A percentile compares a stretch with the other conserved stretches of the same genome.
phyloP scores from a whole-genome alignment of 2,329 filamentous ascomycete genomes.

The Hymenoscyphus fraxineus region DNA sequence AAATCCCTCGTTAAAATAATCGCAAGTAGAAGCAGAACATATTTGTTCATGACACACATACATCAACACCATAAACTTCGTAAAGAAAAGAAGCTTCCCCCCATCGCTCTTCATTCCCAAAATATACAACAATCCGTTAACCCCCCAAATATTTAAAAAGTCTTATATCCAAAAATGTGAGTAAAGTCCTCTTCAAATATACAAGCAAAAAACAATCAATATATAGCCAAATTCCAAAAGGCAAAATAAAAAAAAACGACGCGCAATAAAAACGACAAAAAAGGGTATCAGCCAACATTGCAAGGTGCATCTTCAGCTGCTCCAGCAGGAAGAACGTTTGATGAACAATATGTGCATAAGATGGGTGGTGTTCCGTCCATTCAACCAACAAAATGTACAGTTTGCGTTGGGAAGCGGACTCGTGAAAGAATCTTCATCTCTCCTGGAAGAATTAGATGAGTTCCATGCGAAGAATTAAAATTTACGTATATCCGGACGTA shows the following conservation, averaged over 20 bases:
- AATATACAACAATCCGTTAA: background rate
- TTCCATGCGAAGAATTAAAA: slow-evolving; percentile 9
- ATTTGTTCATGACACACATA: slow-evolving; percentile 6
- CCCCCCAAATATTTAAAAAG: background rate
- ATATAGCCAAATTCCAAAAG: background rate
- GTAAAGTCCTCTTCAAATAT: background rate
- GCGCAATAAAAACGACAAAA: slow-evolving; percentile 2
- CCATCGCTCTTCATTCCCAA: background rate
- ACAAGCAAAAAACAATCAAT: background rate
- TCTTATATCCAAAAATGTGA: background rate
- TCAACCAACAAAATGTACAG: background rate
- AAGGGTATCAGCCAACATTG: slow-evolving; percentile 16
- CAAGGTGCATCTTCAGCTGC: slow-evolving; percentile 10
- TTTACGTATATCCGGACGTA: slow-evolving; percentile 34
- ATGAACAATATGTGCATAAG: slow-evolving; percentile 15
- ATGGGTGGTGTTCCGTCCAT: background rate
- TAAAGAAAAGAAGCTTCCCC: slow-evolving; percentile 10
- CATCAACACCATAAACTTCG: slow-evolving; percentile 14
- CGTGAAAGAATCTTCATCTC: background rate
- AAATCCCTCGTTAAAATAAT: background rate
- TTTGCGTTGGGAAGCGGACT: background rate
- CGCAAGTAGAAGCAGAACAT: slow-evolving; percentile 6
- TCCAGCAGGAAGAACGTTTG: slow-evolving; percentile 11
- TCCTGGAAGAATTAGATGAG: background rate
- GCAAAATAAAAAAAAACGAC: background rate